These are phyloP conservation scores for Talaromyces nanjingensis DNA, from an alignment of 495 filamentous ascomycete species.

Conservation along the genomic window DNA sequence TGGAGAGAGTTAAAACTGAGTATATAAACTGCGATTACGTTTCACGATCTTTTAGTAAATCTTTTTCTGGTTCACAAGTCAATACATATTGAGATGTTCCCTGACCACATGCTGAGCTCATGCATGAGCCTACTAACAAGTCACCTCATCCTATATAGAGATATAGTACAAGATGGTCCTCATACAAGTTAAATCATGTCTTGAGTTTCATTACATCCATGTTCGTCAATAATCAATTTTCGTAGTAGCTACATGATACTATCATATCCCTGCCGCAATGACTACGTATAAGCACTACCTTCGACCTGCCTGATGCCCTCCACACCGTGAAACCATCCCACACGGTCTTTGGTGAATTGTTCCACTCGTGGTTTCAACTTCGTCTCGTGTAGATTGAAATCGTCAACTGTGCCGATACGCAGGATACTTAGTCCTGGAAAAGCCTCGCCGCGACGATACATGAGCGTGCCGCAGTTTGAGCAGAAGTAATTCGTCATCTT, in stretches of 20 bases:
- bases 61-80: no score
- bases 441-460: constrained; percentile 37
- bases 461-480: constrained; percentile 43
- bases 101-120: no score
- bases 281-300: not conserved
- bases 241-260: not conserved
- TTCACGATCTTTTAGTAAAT: no score
- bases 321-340: constrained; percentile 32
- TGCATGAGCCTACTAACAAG: no score
- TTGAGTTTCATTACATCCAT: no score
- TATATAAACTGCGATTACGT: no score
- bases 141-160: no score
- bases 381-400: constrained; percentile 45
- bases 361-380: constrained; percentile 39
- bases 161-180: no score
- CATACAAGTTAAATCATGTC: no score
- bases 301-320: constrained; percentile 19
- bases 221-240: not conserved
- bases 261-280: not conserved
- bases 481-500: constrained; percentile 52
- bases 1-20: no score
- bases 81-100: no score
- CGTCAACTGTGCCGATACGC: constrained; percentile 48
- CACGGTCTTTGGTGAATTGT: constrained; percentile 36
- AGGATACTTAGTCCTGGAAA: constrained; percentile 35